Conservation (phyloP, 352 stramenopile species). For the Phytopythium boreale region DNA sequence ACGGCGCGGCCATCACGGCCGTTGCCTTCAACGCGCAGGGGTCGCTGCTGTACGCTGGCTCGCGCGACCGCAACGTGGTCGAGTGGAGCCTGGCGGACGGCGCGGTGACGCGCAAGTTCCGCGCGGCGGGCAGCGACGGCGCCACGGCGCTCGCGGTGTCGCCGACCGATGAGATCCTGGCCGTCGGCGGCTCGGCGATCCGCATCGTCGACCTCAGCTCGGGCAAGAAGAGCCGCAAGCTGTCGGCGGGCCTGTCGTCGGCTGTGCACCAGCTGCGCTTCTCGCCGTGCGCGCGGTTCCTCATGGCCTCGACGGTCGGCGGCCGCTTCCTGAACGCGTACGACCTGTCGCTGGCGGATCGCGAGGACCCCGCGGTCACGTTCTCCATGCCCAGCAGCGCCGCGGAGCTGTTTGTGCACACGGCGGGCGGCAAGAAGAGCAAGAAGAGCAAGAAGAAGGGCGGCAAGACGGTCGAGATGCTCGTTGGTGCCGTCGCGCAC, state of each 20-base stretch:
- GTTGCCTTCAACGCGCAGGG: slow-evolving; percentile 73
- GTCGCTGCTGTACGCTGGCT: slow-evolving; percentile 61
- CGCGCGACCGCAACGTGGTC: slow-evolving; percentile 72
- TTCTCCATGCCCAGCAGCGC: slow-evolving; percentile 71
- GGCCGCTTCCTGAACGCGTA: slow-evolving; percentile 86
- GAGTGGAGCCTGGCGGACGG: slow-evolving; percentile 70
- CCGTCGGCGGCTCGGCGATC: slow-evolving; percentile 57
- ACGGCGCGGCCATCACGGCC: slow-evolving; percentile 51
- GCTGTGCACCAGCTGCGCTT: slow-evolving; percentile 71
- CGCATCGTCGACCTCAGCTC: slow-evolving; percentile 75
- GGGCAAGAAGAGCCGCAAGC: slow-evolving; percentile 76
- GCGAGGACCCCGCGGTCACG: slow-evolving; percentile 68
- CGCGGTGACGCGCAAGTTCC: slow-evolving; percentile 63
- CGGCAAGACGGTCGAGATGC: slow-evolving; percentile 42
- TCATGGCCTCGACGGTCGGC: slow-evolving; percentile 68
- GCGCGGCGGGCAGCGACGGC: slow-evolving; percentile 39
- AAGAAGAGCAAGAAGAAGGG: slow-evolving; percentile 42
- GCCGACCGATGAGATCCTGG: slow-evolving; percentile 55
- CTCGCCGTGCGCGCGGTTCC: slow-evolving; percentile 54
- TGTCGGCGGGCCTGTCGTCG: slow-evolving; percentile 70
- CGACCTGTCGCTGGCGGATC: slow-evolving; percentile 54
- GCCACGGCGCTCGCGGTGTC: slow-evolving; percentile 68
- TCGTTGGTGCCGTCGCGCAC: slow-evolving; percentile 53
- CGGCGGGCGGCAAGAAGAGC: slow-evolving; percentile 56
- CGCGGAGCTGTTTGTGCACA: slow-evolving; percentile 41